A percentile compares a stretch with the other conserved stretches of the same genome.
Conservation (phyloP, 306 rosid species). For the Mimosa bimucronata region DNA sequence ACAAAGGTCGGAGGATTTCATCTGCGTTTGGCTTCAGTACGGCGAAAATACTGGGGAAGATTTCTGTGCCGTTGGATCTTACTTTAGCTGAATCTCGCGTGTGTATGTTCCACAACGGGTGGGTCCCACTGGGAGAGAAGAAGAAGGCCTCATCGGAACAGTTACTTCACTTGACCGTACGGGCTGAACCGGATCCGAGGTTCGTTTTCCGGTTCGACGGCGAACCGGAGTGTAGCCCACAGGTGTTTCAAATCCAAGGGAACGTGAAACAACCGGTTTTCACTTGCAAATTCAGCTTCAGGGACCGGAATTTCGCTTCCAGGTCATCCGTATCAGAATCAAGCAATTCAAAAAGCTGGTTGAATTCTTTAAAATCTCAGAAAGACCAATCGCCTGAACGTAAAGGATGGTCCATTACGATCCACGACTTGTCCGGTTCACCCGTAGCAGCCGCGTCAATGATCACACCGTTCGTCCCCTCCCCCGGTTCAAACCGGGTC, state of each 20-base stretch:
- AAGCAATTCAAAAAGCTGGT: slow-evolving; percentile 11
- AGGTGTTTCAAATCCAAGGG: slow-evolving; percentile 79
- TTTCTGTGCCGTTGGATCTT: slow-evolving; percentile 58
- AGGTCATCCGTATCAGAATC: neutral
- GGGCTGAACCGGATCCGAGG: slow-evolving; percentile 82
- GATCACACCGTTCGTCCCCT: slow-evolving; percentile 52
- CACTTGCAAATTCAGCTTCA: slow-evolving; percentile 59
- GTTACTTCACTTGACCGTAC: slow-evolving; percentile 46
- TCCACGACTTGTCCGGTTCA: slow-evolving; percentile 56
- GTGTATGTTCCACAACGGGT: slow-evolving; percentile 63
- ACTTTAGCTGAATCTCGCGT: slow-evolving; percentile 44
- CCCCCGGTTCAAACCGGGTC: slow-evolving; percentile 56
- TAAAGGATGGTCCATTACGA: slow-evolving; percentile 55
- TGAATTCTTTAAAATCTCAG: slow-evolving; percentile 2
- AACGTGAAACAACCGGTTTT: slow-evolving; percentile 57
- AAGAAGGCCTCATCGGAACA: slow-evolving; percentile 38
- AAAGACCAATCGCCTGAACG: slow-evolving; percentile 37
- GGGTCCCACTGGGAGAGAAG: slow-evolving; percentile 50
- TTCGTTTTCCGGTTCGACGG: slow-evolving; percentile 80
- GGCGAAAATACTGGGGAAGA: slow-evolving; percentile 51
- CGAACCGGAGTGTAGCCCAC: slow-evolving; percentile 88
- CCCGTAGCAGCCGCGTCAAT: slow-evolving; percentile 48
- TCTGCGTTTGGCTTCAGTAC: slow-evolving; percentile 45
- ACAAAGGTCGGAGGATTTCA: slow-evolving; percentile 43
- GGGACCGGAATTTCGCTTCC: slow-evolving; percentile 40